Percentiles rank a stretch among this genome's conserved stretches.
Conservation (phyloP, 2,329 filamentous ascomycete genomes). For the Microsporum audouinii region DNA sequence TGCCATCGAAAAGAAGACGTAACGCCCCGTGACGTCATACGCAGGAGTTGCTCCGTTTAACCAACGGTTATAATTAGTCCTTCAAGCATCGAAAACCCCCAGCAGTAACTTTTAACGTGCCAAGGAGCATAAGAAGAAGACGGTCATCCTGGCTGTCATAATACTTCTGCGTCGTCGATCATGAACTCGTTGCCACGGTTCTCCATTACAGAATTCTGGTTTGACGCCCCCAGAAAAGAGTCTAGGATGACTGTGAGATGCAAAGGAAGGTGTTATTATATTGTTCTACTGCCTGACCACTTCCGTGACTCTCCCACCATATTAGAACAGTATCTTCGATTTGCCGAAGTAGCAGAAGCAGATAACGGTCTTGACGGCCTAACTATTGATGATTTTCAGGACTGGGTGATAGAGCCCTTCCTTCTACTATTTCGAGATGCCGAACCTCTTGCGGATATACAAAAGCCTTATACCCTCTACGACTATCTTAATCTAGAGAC, state of each 20-base stretch:
- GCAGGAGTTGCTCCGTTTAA: no score
- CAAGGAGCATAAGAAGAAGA: no score
- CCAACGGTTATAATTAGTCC: no score
- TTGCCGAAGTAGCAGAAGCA: neutral
- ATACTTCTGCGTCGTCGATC: neutral
- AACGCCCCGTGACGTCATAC: no score
- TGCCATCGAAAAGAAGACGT: no score
- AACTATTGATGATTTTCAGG: conserved; percentile 7
- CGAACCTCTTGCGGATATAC: neutral
- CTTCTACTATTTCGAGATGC: conserved; percentile 5
- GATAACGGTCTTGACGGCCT: neutral
- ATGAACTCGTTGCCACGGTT: conserved; percentile 6
- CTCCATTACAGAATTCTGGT: conserved; percentile 6
- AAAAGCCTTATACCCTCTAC: neutral
- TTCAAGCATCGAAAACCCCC: no score
- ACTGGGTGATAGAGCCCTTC: conserved; percentile 6
- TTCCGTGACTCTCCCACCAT: conserved; percentile 5
- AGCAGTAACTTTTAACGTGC: no score
- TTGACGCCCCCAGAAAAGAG: conserved; percentile 4
- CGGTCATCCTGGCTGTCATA: no score
- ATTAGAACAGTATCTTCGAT: conserved; percentile 4
- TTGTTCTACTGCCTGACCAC: conserved; percentile 2
- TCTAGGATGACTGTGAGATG: conserved; percentile 7
- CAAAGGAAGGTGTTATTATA: conserved; percentile 7
- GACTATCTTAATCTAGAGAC: conserved; percentile 5